Evolutionary conservation across 1,284 basidiomycete genomes (phyloP), one percentile per base, ranked within the genome.

Genomic region (Apiotrichum veenhuisii): DNA sequence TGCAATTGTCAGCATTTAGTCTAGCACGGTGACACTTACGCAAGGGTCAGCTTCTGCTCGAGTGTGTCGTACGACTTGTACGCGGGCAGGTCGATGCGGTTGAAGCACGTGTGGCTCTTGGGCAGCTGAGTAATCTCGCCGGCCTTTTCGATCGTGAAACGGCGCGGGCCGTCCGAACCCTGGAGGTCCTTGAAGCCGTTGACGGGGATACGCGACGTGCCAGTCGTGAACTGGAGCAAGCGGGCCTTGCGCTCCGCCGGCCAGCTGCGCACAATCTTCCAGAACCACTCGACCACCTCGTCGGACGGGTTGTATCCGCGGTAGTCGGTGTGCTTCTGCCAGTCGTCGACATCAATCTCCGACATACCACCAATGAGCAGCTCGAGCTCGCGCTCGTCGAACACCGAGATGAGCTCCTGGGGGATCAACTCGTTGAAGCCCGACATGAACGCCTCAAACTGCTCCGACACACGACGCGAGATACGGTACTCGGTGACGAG

Each of bases 201-300:
- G 74, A 98, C 96, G 7, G 96, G 96, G 56, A 98, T 92, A 66
- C 95, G 83, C 36, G 90, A 94, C 11, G 96, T 98, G 42, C 96
- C 96, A 5, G 96, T 98, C 9, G 94, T 93, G 76, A 99, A 98
- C 77, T 98, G 95, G 50, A 96, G 78, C 57, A 98, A 79, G 11
- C 95, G 87, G 47, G 89, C 90, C 80, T 98, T 97, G 76, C 92
- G 87, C 79, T 98, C 96, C 0, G 92, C 83, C 9, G 95, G 93
- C 95, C 95, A 98, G 52, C 87, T 87, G 55, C 89, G 86, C 57
- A 98, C 90, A 70, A 91, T 94, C 80, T 98, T 88, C 96, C 96
- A 99, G 85, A 99, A 99, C 96, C 96, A 98, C 75, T 97, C 91
- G 63, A 99, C 91, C 59, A 98, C 95, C 75, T 94, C 88, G 75